phyloP scores from a whole-genome alignment of 192 early-diverging fungal species.

The Pilobolus umbonatus region DNA sequence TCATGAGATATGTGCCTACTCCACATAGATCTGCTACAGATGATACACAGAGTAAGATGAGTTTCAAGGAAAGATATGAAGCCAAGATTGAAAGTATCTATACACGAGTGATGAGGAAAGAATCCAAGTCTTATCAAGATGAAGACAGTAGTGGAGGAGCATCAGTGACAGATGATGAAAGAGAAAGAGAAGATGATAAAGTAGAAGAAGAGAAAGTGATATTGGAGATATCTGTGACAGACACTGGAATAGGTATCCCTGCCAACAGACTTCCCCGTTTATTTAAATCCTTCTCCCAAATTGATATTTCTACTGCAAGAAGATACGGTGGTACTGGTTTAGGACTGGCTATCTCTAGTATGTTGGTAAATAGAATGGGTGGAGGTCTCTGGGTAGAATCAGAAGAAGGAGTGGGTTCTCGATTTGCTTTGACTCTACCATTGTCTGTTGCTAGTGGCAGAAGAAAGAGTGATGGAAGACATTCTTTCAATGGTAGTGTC shows the following conservation, averaged over 20 bases:
- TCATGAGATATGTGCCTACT: conserved; percentile 24
- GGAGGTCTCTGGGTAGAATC: conserved; percentile 58
- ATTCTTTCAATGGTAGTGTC: neutral
- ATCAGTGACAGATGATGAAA: neutral
- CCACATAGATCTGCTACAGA: neutral
- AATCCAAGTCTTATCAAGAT: conserved; percentile 1
- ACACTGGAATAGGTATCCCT: conserved; percentile 64
- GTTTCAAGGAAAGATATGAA: conserved; percentile 32
- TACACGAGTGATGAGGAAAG: conserved; percentile 18
- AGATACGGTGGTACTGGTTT: conserved; percentile 59
- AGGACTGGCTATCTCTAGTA: conserved; percentile 63
- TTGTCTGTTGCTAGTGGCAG: conserved; percentile 15
- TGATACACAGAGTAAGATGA: neutral
- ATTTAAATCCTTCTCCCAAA: conserved; percentile 62
- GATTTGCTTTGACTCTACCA: conserved; percentile 46
- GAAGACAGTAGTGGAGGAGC: conserved; percentile 14
- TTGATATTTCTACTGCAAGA: conserved; percentile 54
- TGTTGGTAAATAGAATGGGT: conserved; percentile 59
- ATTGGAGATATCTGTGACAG: conserved; percentile 42
- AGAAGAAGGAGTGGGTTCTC: conserved; percentile 46
- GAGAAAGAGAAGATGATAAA: conserved; percentile 7
- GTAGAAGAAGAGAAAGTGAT: conserved; percentile 22
- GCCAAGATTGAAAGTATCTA: conserved; percentile 33
- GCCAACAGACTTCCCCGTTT: conserved; percentile 46
- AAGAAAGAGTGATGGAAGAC: neutral